Percentiles rank a stretch among this genome's conserved stretches.
Conservation (phyloP, 192 early-diverging fungal species). For the Linnemannia elongata region DNA sequence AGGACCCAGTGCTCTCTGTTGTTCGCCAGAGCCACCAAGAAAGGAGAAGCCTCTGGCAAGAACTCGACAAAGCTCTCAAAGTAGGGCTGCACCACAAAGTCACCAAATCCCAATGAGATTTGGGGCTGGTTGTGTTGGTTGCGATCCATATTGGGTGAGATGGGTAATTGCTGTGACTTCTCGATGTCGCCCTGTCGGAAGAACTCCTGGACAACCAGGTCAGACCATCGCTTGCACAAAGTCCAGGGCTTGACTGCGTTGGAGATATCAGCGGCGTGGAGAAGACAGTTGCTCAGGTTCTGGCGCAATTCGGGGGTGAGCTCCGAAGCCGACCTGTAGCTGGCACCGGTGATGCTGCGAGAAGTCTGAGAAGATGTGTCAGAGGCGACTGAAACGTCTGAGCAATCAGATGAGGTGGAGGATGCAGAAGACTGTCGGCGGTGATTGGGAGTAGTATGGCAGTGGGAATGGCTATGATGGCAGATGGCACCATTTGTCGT, state of each 20-base stretch:
- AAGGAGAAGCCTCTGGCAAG: slow-evolving; percentile 74
- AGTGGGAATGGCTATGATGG: slow-evolving; percentile 13
- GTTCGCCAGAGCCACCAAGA: slow-evolving; percentile 66
- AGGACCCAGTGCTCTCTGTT: slow-evolving; percentile 73
- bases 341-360: slow-evolving; percentile 11
- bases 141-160: slow-evolving; percentile 94
- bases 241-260: slow-evolving; percentile 88
- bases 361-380: slow-evolving; percentile 30
- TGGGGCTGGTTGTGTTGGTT: slow-evolving; percentile 75
- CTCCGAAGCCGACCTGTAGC: slow-evolving; percentile 22
- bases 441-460: slow-evolving; percentile 13
- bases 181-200: slow-evolving; percentile 91
- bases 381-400: slow-evolving; percentile 27
- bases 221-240: slow-evolving; percentile 92
- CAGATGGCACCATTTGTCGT: not conserved
- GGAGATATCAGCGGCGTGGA: slow-evolving; percentile 93
- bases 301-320: slow-evolving; percentile 67
- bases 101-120: slow-evolving; percentile 86
- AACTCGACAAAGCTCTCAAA: slow-evolving; percentile 86
- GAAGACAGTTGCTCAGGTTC: slow-evolving; percentile 72
- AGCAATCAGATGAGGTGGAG: slow-evolving; percentile 44
- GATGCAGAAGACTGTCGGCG: slow-evolving; percentile 33
- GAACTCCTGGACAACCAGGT: slow-evolving; percentile 89
- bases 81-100: slow-evolving; percentile 89
- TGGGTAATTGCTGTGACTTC: slow-evolving; percentile 76